Evolutionary conservation across 805 yeast genomes (phyloP), one percentile per base, ranked within the genome.

Genomic region (Candida hispaniensis): DNA sequence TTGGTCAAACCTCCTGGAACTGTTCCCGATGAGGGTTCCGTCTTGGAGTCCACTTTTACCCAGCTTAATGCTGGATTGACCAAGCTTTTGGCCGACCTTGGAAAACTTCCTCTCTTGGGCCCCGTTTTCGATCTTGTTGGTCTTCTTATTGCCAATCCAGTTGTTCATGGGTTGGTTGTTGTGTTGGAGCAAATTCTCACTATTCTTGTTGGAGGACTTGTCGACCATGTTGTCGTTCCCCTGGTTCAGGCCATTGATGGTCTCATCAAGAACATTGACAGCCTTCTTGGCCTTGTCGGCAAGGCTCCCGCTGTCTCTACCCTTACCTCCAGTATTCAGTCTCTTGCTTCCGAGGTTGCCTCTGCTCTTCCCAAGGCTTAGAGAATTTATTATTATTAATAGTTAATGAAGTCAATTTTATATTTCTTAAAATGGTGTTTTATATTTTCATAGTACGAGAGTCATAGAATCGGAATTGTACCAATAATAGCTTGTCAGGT

Each of bases 1-100:
- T 28, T 32, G 18, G 24, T 32, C 36, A 32, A 32, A 28, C 28
- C 36, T 17, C 36, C 36, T 32, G 36, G 36, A 32, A 23, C 17
- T 23, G 28, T 27, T 18, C 28, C 36, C 28, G 18, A 21, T 17
- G 36, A 32, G 36, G 18, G 17, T 7, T 8, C 12, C 17, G 28
- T 32, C 7, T 28, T 32, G 14, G 24, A 21, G 18, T 6, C 28
- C 17, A 23, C 36, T 18, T 23, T 32, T 18, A 18, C n/a, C 18
- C 6, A 21, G 9, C 36, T 32, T 4, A 32, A 32, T 23, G 22
- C 28, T 6, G 36, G 36, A 23, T 27, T 32, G 10, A 28, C 23
- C 22, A 23, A 32, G 28, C 36, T 32, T 14, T 28, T 32, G 7
- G 28, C 27, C 9, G 36, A 32, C 23, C 36, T 32, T 10, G 23